phyloP scores from a whole-genome alignment of 192 early-diverging fungal species.

The Umbelopsis sp. region DNA sequence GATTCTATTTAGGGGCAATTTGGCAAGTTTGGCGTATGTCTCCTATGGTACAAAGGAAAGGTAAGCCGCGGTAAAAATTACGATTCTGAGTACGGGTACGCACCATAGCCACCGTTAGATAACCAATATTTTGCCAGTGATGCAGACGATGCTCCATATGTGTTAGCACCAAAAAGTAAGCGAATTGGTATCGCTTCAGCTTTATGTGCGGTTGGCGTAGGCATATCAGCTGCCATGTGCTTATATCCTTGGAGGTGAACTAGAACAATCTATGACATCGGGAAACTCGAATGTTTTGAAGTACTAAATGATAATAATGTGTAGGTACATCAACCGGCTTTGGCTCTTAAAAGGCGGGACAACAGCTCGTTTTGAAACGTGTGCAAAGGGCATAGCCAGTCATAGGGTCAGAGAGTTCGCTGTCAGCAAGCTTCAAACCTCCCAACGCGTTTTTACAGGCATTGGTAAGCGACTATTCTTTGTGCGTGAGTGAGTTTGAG shows the following conservation, averaged over 20 bases:
- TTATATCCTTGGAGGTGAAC: slow-evolving; percentile 46
- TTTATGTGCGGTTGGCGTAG: slow-evolving; percentile 31
- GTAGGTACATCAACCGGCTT: slow-evolving; percentile 40
- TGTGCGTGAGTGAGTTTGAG: too few species aligned
- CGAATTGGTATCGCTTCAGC: slow-evolving; percentile 38
- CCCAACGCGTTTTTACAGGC: slow-evolving; percentile 38
- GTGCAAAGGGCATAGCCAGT: slow-evolving; percentile 29
- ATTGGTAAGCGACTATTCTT: slow-evolving; percentile 29
- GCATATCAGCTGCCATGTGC: slow-evolving; percentile 38
- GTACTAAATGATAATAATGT: too few species aligned
- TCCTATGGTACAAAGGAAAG: slow-evolving; percentile 32
- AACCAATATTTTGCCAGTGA: slow-evolving; percentile 13
- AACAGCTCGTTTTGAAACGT: slow-evolving; percentile 29
- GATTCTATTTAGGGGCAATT: slow-evolving; percentile 30
- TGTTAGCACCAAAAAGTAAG: slow-evolving; percentile 34
- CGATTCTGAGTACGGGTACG: background rate
- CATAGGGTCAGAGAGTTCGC: slow-evolving; percentile 32
- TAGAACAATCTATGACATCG: too few species aligned
- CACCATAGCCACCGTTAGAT: background rate
- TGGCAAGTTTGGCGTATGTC: slow-evolving; percentile 41
- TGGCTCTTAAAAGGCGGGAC: slow-evolving; percentile 32
- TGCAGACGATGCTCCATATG: slow-evolving; percentile 29
- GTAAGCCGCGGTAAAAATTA: slow-evolving; percentile 1
- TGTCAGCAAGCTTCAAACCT: slow-evolving; percentile 24
- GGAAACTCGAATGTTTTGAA: too few species aligned